These are phyloP conservation scores for Bothriochloa decipiens DNA, from an alignment of 176 grass and related monocot genomes.

Conservation along the genomic window DNA sequence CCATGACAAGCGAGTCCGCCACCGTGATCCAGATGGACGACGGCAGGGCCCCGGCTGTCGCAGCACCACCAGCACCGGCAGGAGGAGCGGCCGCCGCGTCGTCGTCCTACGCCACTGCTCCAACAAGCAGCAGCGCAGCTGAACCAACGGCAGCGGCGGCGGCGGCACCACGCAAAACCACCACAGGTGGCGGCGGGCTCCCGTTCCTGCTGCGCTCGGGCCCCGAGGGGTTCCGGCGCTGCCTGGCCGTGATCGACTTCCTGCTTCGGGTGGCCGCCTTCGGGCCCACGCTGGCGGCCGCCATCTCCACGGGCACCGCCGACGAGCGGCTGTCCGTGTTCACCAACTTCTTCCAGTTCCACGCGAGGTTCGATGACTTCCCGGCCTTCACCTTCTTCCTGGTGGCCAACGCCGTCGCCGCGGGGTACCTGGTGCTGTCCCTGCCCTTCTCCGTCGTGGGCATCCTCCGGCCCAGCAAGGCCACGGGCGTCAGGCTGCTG, in stretches of 20 bases:
- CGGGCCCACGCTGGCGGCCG: slow-evolving; percentile 65
- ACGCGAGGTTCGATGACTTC: slow-evolving; percentile 76
- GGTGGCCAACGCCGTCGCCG: slow-evolving; percentile 59
- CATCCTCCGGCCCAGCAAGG: slow-evolving; percentile 45
- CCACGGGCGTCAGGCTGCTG: slow-evolving; percentile 55
- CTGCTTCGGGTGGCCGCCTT: slow-evolving; percentile 65
- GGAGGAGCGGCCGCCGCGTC: neutral
- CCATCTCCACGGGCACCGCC: slow-evolving; percentile 71
- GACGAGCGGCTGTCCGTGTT: slow-evolving; percentile 72
- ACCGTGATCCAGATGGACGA: slow-evolving; percentile 57
- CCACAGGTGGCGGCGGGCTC: neutral
- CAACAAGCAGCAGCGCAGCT: neutral
- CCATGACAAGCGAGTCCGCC: slow-evolving; percentile 40
- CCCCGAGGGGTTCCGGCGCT: slow-evolving; percentile 45
- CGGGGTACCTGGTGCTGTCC: slow-evolving; percentile 79
- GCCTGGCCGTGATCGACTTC: slow-evolving; percentile 69
- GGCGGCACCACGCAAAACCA: neutral
- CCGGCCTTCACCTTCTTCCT: slow-evolving; percentile 74
- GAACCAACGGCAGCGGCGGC: neutral
- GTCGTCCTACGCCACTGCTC: neutral
- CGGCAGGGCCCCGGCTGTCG: slow-evolving; percentile 43
- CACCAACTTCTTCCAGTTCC: slow-evolving; percentile 90
- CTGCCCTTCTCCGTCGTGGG: slow-evolving; percentile 67
- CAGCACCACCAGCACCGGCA: neutral
- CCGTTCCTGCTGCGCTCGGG: slow-evolving; percentile 47